Conservation (phyloP, 192 early-diverging fungal genomes). For the Backusella tuberculispora region DNA sequence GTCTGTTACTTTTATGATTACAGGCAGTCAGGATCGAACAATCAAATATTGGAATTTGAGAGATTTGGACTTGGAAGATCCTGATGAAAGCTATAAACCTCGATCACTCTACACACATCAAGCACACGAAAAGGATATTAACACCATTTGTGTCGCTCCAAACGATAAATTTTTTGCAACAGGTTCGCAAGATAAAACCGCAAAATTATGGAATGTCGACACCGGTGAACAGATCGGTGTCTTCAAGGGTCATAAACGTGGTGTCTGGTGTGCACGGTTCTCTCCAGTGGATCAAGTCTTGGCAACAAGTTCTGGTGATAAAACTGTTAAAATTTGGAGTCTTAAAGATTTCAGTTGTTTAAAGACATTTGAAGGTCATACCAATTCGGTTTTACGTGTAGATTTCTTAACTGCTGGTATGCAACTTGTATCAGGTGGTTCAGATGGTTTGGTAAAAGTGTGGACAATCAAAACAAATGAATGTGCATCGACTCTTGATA, state of each 20-base stretch:
- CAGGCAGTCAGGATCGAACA: conserved; percentile 93
- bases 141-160: conserved; percentile 87
- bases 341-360: conserved; percentile 87
- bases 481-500: conserved; percentile 91
- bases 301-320: conserved; percentile 91
- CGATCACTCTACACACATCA: conserved; percentile 85
- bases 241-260: conserved; percentile 90
- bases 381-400: conserved; percentile 91
- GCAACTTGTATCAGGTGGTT: conserved; percentile 86
- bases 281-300: conserved; percentile 96
- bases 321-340: conserved; percentile 95
- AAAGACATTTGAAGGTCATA: conserved; percentile 96
- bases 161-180: conserved; percentile 93
- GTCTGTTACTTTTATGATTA: conserved; percentile 69
- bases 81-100: conserved; percentile 49
- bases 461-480: conserved; percentile 94
- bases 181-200: conserved; percentile 93
- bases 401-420: conserved; percentile 85
- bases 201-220: conserved; percentile 88
- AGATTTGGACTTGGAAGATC: conserved; percentile 51
- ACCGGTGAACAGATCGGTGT: conserved; percentile 80
- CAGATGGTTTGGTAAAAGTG: conserved; percentile 94
- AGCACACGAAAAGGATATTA: conserved; percentile 98
- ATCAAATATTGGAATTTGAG: conserved; percentile 92
- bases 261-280: conserved; percentile 93